Conservation (phyloP, 2,329 filamentous ascomycete genomes). For the Aspergillus sp. region DNA sequence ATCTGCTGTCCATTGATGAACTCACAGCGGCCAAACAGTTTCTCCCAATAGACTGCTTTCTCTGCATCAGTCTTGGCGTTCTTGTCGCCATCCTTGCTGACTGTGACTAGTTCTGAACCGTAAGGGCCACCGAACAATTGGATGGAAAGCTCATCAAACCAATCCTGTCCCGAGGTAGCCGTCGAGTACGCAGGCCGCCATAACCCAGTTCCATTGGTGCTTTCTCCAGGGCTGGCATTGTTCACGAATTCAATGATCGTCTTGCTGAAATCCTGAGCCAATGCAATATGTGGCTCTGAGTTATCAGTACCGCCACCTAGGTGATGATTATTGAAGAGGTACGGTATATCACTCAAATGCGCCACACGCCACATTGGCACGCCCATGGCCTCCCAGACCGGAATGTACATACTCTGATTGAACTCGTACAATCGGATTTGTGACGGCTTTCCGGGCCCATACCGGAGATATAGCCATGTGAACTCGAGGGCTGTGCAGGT, state of each 20-base stretch:
- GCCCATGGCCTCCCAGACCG: conserved; percentile 34
- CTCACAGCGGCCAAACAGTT: conserved; percentile 17
- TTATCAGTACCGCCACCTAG: conserved; percentile 20
- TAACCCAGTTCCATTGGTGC: background rate
- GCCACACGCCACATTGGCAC: conserved; percentile 40
- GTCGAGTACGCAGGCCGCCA: conserved; percentile 10
- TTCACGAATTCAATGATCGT: conserved; percentile 15
- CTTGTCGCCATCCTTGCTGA: background rate
- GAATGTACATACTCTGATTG: conserved; percentile 34
- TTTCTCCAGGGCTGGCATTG: background rate
- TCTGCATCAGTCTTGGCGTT: background rate
- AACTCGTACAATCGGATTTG: conserved; percentile 34
- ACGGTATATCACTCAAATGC: conserved; percentile 41
- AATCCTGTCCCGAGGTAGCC: background rate
- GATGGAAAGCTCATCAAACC: conserved; percentile 4
- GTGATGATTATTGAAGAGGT: conserved; percentile 29
- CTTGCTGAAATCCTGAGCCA: conserved; percentile 16
- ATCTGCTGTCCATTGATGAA: conserved; percentile 20
- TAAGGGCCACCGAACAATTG: conserved; percentile 18
- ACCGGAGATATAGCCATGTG: conserved; percentile 36
- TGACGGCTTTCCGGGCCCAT: conserved; percentile 19
- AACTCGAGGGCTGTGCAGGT: conserved; percentile 38
- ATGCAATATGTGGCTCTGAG: conserved; percentile 13
- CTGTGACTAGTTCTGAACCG: background rate
- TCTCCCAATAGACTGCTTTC: conserved; percentile 13